A percentile compares a stretch with the other conserved stretches of the same genome.
Conservation (phyloP, 306 rosid genomes). For the Prosopis cineraria region DNA sequence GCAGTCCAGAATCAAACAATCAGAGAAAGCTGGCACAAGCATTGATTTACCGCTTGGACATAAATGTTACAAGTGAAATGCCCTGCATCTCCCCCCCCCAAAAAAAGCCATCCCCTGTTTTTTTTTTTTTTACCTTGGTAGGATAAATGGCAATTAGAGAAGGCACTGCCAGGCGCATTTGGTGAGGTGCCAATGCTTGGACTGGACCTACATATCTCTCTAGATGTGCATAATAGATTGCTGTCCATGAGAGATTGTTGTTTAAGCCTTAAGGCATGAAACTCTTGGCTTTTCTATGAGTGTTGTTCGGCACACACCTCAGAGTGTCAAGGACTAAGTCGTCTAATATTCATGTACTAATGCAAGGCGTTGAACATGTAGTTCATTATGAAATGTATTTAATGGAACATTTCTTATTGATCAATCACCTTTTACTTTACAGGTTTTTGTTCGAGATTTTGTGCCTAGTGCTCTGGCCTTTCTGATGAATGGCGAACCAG, state of each 20-base stretch:
- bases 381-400: not conserved
- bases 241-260: not conserved
- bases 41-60: slow-evolving; percentile 15
- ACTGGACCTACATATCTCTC: not conserved
- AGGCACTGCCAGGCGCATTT: not conserved
- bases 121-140: too few relatives aligned
- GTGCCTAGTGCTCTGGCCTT: slow-evolving; percentile 91
- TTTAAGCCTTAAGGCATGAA: not conserved
- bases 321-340: not conserved
- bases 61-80: not conserved
- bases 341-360: not conserved
- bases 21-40: not conserved
- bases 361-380: not conserved
- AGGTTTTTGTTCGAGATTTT: slow-evolving; percentile 92
- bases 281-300: slow-evolving; percentile 1
- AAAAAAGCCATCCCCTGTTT: too few relatives aligned
- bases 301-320: not conserved
- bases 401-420: slow-evolving; percentile 3
- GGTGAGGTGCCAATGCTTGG: not conserved
- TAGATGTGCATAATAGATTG: not conserved
- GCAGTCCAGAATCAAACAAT: not conserved
- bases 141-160: not conserved
- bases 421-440: not conserved
- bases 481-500: slow-evolving; percentile 93
- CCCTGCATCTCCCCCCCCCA: too few relatives aligned